Base-by-base conservation (phyloP, 768 basidiomycete genomes). In the Tricholoma saponaceum region DNA sequence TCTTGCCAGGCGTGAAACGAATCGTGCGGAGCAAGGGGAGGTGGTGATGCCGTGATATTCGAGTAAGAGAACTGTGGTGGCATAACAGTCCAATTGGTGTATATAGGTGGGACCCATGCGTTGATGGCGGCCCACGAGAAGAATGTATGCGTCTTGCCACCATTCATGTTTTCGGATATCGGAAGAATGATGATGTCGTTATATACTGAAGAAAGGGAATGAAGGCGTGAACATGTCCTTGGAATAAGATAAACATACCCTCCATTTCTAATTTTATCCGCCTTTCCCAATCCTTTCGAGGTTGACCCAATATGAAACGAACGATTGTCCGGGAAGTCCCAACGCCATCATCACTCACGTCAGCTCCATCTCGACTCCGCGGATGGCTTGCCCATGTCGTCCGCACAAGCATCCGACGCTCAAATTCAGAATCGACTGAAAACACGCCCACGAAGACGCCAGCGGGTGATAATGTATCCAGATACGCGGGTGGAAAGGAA, bases 81-180 rank as follows among this genome's bases (percentile, higher is more conserved):
- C 3, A 74, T 70, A 33, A 72, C 65, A 37, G 77, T 74, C 52
- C 76, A 73, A 61, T 80, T 74, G 62, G 72, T 70, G 67, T 87
- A 87, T 37, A 89, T 76, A 18, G 90, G 87, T 41, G 94, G 94
- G 0, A 98, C 93, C 83, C 91, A 94, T 9, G 94, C 94, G 63
- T 91, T 86, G 66, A 86, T 82, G 35, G 91, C 83, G 4, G 95
- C 92, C 96, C 96, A 98, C 13, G 84, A 83, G 76, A 95, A 98
- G 75, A 87, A 98, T 1, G 88, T 83, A 67, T 96, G 80, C 4
- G 91, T 90, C 72, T 98, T 98, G 56, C 96, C 96, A 50, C 82
- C 76, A 72, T 98, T 98, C 96, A 98, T 98, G 71, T 98, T 97
- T 74, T 98, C 96, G 9, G 82, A 67, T 44, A 87, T 85, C 25